Evolutionary conservation across 2,329 filamentous ascomycete species (phyloP).

Genomic region (Cryphonectria carpinicola): DNA sequence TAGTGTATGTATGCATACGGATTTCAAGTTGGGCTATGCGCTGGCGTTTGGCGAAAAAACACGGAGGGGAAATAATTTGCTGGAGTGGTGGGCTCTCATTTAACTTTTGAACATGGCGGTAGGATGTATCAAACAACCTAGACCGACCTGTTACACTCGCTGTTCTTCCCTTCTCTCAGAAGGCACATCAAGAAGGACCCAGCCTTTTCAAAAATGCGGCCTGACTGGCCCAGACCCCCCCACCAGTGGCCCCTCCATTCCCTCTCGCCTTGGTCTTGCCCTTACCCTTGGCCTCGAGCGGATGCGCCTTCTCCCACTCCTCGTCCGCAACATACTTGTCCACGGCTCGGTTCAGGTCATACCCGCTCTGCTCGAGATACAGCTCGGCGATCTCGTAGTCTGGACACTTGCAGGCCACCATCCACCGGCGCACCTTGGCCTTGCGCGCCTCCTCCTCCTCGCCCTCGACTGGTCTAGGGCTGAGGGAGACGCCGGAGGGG

Average conservation of each 20-base stretch:
- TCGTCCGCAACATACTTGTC: slow-evolving; percentile 72
- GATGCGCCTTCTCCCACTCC: slow-evolving; percentile 73
- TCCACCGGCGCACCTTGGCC: slow-evolving; percentile 72
- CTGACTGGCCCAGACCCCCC: slow-evolving; percentile 27
- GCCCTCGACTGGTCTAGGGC: slow-evolving; percentile 71
- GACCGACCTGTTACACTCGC: slow-evolving; percentile 9
- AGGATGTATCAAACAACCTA: slow-evolving; percentile 7
- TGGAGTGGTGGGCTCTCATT: slow-evolving; percentile 2
- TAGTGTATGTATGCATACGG: slow-evolving; percentile 16
- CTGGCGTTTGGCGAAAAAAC: slow-evolving; percentile 18
- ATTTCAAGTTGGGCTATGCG: slow-evolving; percentile 19
- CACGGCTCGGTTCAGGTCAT: slow-evolving; percentile 68
- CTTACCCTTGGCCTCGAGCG: slow-evolving; percentile 49
- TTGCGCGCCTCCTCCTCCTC: slow-evolving; percentile 76
- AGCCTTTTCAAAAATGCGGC: slow-evolving; percentile 27
- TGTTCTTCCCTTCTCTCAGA: background rate
- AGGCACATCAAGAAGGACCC: slow-evolving; percentile 9
- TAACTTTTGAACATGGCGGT: slow-evolving; percentile 11
- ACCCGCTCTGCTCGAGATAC: slow-evolving; percentile 72
- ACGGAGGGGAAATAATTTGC: background rate
- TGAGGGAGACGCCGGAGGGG: slow-evolving; percentile 47
- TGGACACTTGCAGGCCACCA: slow-evolving; percentile 76
- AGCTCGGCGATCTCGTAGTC: slow-evolving; percentile 77
- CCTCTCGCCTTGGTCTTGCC: slow-evolving; percentile 29
- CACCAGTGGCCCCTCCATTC: slow-evolving; percentile 2